Evolutionary conservation across 495 filamentous ascomycete species (phyloP).

Genomic region (Talaromyces borbonicus): DNA sequence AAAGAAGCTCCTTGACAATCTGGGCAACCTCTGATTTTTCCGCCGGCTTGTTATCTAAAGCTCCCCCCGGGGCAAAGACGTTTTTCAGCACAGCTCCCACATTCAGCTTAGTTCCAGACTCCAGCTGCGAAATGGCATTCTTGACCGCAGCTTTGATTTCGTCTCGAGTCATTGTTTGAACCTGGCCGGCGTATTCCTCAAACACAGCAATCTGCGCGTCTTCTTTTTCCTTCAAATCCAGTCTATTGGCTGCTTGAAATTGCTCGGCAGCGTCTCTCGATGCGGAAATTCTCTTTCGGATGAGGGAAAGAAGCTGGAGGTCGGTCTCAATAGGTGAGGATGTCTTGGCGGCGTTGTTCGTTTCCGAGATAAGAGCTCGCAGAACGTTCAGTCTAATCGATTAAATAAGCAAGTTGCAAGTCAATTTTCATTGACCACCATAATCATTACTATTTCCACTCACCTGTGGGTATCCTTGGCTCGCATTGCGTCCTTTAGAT

Average conservation of each 20-base stretch:
- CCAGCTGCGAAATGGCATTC: slow-evolving; percentile 32
- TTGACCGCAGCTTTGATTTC: slow-evolving; percentile 39
- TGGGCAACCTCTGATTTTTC: slow-evolving; percentile 39
- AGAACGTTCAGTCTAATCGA: slow-evolving; percentile 43
- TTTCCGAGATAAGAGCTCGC: slow-evolving; percentile 49
- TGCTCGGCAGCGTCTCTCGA: slow-evolving; percentile 41
- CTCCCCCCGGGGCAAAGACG: slow-evolving; percentile 36
- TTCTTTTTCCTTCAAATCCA: slow-evolving; percentile 50
- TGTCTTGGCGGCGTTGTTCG: slow-evolving; percentile 54
- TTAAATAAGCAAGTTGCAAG: slow-evolving; percentile 1
- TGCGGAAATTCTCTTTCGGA: slow-evolving; percentile 43
- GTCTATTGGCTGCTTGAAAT: slow-evolving; percentile 39
- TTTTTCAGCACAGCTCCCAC: slow-evolving; percentile 38
- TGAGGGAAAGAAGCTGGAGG: slow-evolving; percentile 46
- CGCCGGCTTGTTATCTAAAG: slow-evolving; percentile 44
- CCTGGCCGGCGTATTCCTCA: slow-evolving; percentile 45
- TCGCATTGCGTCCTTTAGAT: slow-evolving; percentile 53
- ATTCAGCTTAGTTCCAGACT: slow-evolving; percentile 31
- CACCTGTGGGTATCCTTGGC: slow-evolving; percentile 48
- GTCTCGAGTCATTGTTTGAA: slow-evolving; percentile 38
- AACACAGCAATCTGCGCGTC: slow-evolving; percentile 43
- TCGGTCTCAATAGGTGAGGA: slow-evolving; percentile 47
- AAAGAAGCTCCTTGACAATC: slow-evolving; percentile 29
- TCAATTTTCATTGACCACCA: neutral
- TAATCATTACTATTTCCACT: neutral